Conservation (phyloP, 1,139 yeast species). For the Arxiozyma bovina region DNA sequence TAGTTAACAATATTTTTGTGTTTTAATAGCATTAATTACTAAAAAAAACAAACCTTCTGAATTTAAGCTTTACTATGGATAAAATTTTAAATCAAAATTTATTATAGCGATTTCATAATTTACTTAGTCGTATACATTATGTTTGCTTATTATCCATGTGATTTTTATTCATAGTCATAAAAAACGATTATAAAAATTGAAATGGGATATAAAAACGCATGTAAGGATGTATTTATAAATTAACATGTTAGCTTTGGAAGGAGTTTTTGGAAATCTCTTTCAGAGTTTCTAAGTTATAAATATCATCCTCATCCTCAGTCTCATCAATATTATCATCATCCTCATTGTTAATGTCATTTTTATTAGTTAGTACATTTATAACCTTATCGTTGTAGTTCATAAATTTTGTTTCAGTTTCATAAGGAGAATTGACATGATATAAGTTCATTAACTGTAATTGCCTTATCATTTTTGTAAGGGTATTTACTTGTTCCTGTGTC, state of each 20-base stretch:
- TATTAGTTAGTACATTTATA: slow-evolving; percentile 9
- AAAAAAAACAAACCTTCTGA: too few relatives aligned
- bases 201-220: background rate
- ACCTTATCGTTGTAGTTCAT: too few relatives aligned
- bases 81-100: too few relatives aligned
- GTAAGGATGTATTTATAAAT: background rate
- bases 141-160: too few relatives aligned
- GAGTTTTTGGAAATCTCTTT: slow-evolving; percentile 36
- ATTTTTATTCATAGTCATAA: background rate
- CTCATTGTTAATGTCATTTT: background rate
- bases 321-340: background rate
- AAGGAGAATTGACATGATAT: slow-evolving; percentile 28
- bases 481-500: slow-evolving; percentile 49
- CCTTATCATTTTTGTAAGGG: slow-evolving; percentile 51
- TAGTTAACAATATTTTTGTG: too few relatives aligned
- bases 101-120: too few relatives aligned
- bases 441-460: slow-evolving; percentile 58
- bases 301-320: slow-evolving; percentile 34
- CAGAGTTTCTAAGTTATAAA: slow-evolving; percentile 39
- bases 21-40: too few relatives aligned
- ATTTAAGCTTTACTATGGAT: too few relatives aligned
- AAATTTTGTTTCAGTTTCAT: background rate
- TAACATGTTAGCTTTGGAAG: slow-evolving; percentile 32
- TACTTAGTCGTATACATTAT: too few relatives aligned
- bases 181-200: too few relatives aligned